Conservation (phyloP, 164 flowering plant species). For the Akebia trifoliata region DNA sequence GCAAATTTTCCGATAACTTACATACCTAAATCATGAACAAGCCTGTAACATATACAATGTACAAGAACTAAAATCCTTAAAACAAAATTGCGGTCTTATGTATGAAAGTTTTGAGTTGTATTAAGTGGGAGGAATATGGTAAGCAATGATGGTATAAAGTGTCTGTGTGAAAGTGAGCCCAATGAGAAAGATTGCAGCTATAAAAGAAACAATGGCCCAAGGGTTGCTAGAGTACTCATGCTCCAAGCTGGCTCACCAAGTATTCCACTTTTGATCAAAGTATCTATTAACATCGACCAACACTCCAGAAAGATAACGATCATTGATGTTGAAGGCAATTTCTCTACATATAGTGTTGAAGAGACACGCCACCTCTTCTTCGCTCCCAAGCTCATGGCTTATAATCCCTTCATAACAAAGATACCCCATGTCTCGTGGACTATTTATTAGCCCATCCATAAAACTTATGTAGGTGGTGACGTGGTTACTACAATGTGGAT, state of each 20-base stretch:
- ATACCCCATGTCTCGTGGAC: not conserved
- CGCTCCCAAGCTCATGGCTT: not conserved
- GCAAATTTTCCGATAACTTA: too few relatives aligned
- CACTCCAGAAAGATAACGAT: not conserved
- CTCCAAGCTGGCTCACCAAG: not conserved
- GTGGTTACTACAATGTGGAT: not conserved
- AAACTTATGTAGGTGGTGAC: conserved; percentile 5
- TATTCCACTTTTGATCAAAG: not conserved
- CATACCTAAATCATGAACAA: too few relatives aligned
- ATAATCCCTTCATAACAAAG: not conserved
- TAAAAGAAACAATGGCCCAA: conserved; percentile 4
- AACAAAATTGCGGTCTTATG: too few relatives aligned
- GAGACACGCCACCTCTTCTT: conserved; percentile 7
- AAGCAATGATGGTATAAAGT: too few relatives aligned
- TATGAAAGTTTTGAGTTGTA: too few relatives aligned
- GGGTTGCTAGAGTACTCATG: conserved; percentile 8
- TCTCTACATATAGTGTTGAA: conserved; percentile 6
- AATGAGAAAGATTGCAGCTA: not conserved
- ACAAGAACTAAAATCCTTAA: too few relatives aligned
- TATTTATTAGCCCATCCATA: not conserved
- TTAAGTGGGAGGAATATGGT: too few relatives aligned
- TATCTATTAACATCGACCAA: not conserved
- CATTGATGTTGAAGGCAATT: not conserved
- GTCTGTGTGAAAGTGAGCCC: conserved; percentile 1
- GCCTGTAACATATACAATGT: too few relatives aligned